Conservation (phyloP, 345 rosid species). For the Salix purpurea region DNA sequence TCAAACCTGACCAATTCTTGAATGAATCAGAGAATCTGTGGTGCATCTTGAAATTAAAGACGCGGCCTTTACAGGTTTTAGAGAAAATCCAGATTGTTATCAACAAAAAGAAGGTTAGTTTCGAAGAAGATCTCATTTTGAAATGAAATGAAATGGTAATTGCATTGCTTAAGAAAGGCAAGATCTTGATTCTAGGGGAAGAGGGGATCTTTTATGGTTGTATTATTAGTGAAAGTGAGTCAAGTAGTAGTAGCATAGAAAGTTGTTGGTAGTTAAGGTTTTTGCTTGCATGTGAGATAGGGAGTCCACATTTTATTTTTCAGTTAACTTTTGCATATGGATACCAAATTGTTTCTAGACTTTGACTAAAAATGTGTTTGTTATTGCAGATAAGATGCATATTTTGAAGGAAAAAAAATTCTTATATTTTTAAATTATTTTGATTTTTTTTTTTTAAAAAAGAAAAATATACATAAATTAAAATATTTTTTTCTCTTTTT, state of each 20-base stretch:
- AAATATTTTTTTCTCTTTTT: no score
- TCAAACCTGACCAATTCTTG: slow-evolving; percentile 48
- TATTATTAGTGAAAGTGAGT: not conserved
- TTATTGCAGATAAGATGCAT: no score
- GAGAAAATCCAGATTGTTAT: slow-evolving; percentile 28
- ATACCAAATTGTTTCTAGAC: no score
- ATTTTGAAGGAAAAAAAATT: no score
- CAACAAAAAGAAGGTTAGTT: slow-evolving; percentile 25
- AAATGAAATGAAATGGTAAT: no score
- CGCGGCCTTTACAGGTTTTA: slow-evolving; percentile 39
- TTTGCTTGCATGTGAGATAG: not conserved
- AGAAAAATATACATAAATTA: no score
- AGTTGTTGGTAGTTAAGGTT: not conserved
- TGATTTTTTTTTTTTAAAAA: no score
- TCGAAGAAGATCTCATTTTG: slow-evolving; percentile 26
- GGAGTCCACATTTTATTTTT: not conserved
- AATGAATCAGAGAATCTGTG: slow-evolving; percentile 62
- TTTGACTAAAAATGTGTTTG: no score
- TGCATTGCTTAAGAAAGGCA: not conserved
- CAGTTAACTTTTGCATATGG: no score
- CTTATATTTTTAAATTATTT: no score
- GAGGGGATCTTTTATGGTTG: not conserved
- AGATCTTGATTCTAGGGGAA: not conserved
- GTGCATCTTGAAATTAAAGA: slow-evolving; percentile 85
- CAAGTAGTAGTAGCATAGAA: not conserved